Evolutionary conservation across 331 rosid species (phyloP), one percentile per base, ranked within the genome.

Genomic region (Ulmus americana): DNA sequence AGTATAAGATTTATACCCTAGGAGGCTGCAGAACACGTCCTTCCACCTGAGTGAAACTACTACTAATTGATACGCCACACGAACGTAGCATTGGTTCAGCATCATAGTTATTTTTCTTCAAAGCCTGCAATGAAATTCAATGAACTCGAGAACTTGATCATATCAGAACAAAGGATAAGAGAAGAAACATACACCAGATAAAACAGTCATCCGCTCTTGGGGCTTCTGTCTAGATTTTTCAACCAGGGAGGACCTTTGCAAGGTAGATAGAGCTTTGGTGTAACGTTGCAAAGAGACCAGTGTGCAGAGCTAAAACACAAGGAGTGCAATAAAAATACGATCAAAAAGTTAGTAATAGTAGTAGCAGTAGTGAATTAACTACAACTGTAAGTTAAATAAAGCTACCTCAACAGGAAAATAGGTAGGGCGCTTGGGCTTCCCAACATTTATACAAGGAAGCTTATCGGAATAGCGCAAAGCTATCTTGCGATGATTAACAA

Each of bases 191-290:
- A 87, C 99, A 42, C 81, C 88, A 42, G 85, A 55, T 73, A 94
- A 72, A 42, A 81, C 88, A 39, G 59, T 66, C 97, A 87, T 94
- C 75, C 97, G 71, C 65, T 94, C 97, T 39, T 79, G 85, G 0
- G 99, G 99, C 80, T 87, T 94, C 77, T 90, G 97, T 79, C 97
- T 83, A 0, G 99, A 94, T 69, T 94, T 87, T 62, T 90, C 97
- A 20, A 90, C 97, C 22, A 94, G 74, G 0, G 97, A 84, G 57
- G 96, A 55, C 70, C 99, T 78, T 71, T 94, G 97, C 35, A 84
- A 78, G 0, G 97, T 85, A 3, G 97, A 76, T 6, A 94, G 63
- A 6, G 96, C 80, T 67, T 94, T 94, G 0, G 97, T 90, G 51
- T 87, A 94, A 0, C 97, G 84, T 84, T 94, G 97, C 54, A 94